Evolutionary conservation across 257 asterid genomes (phyloP), one percentile per base, ranked within the genome.

Genomic region (Scutellaria galericulata): DNA sequence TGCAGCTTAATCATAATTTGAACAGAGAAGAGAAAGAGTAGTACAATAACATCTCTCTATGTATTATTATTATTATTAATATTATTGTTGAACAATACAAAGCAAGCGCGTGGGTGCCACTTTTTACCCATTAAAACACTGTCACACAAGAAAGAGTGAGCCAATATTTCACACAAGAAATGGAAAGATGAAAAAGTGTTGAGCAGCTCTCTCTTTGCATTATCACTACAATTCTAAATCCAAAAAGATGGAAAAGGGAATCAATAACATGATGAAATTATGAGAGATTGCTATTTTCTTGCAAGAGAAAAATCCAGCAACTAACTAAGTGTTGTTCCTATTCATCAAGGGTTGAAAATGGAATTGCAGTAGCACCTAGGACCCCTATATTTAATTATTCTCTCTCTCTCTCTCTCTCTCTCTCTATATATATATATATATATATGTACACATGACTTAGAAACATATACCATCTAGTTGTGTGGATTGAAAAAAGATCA

Each of bases 61-160:
- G 59, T 20, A 1, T 53, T 27, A 27, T 52, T 52, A 27, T 52
- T 52, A 52, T n/a, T 52, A 31, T 47, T 47, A 18, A 18, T 18
- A 13, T 5, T 48, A 7, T 12, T 47, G 53, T 1, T 11, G 53
- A 47, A 14, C 6, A 18, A 18, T 18, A 18, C 18, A 11, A 68
- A 47, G 31, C 6, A 24, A 24, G 80, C 82, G 82, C 79, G 81
- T 71, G 78, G 47, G 52, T 46, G 15, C 59, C 72, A 67, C 60
- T 64, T 68, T 81, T 81, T 77, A 73, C 86, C 79, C 80, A 68
- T 66, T 67, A 74, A 48, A 74, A 10, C 71, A 77, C 78, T 40
- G 79, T 81, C 72, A 66, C 72, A 71, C 66, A 69, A 73, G 76
- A 61, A 63, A 54, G 48, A 68, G 61, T 45, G 24, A 31, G 41